Evolutionary conservation across 305 asterid genomes (phyloP).

Genomic region (Lippia alba): DNA sequence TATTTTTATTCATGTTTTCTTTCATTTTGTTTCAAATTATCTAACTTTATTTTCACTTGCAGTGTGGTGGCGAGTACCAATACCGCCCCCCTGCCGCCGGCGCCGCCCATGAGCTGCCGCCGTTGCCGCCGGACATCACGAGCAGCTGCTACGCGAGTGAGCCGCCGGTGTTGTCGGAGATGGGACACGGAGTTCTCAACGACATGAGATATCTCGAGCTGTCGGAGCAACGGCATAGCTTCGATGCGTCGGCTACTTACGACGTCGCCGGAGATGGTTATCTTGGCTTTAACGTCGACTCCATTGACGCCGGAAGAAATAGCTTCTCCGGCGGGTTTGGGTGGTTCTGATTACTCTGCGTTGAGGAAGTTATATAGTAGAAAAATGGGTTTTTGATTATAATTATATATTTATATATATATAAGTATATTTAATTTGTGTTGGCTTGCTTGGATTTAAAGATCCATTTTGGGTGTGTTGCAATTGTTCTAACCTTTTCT

Average conservation of each 20-base stretch:
- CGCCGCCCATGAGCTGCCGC: conserved; percentile 66
- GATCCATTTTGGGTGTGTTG: conserved; percentile 36
- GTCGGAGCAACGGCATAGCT: conserved; percentile 52
- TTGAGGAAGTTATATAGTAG: background rate
- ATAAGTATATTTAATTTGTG: conserved; percentile 32
- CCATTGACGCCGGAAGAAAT: conserved; percentile 36
- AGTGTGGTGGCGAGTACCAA: conserved; percentile 8
- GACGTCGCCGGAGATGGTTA: conserved; percentile 33
- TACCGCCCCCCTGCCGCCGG: conserved; percentile 3
- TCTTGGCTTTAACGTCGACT: conserved; percentile 38
- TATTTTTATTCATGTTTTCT: too few species aligned
- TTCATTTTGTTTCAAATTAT: too few species aligned
- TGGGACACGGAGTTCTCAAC: conserved; percentile 71
- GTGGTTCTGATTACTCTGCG: conserved; percentile 48
- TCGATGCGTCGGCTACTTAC: conserved; percentile 38
- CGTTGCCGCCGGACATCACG: conserved; percentile 88
- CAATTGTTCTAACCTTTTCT: background rate
- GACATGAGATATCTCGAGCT: conserved; percentile 72
- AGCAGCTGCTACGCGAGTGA: conserved; percentile 60
- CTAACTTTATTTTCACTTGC: too few species aligned
- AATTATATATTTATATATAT: conserved; percentile 5
- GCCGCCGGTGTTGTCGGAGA: conserved; percentile 72
- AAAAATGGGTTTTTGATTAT: conserved; percentile 23
- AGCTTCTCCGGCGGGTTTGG: conserved; percentile 60
- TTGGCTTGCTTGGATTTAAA: conserved; percentile 41